A percentile compares a stretch with the other conserved stretches of the same genome.
Evolutionary conservation across 1,139 yeast genomes (phyloP).

Genomic region (Geotrichum phurueaensis): DNA sequence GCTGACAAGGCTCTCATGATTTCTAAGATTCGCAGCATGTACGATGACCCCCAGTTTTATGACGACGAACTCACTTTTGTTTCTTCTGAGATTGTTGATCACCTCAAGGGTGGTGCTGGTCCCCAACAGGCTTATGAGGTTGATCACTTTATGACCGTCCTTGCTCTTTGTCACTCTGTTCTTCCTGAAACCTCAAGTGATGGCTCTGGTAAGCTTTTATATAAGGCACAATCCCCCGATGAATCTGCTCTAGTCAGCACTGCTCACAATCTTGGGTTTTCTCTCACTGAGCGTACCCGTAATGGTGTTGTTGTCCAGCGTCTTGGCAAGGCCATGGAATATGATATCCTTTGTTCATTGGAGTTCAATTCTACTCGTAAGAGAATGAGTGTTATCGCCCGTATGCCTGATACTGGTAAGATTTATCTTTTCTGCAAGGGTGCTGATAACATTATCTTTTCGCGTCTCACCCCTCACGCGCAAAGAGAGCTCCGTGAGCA

Average conservation of each 20-base stretch:
- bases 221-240: slow-evolving; percentile 97
- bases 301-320: slow-evolving; percentile 61
- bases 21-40: slow-evolving; percentile 42
- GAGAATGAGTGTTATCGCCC: slow-evolving; percentile 94
- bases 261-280: slow-evolving; percentile 86
- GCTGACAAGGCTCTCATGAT: slow-evolving; percentile 63
- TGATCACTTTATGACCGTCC: slow-evolving; percentile 60
- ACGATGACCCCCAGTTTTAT: slow-evolving; percentile 53
- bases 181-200: slow-evolving; percentile 52
- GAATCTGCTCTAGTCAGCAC: slow-evolving; percentile 92
- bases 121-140: slow-evolving; percentile 53
- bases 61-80: slow-evolving; percentile 67
- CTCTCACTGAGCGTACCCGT: slow-evolving; percentile 68
- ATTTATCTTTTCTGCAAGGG: slow-evolving; percentile 88
- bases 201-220: slow-evolving; percentile 49
- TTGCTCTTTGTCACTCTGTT: slow-evolving; percentile 90
- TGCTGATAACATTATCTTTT: slow-evolving; percentile 93
- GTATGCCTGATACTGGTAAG: slow-evolving; percentile 57
- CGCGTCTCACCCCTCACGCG: slow-evolving; percentile 46
- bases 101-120: slow-evolving; percentile 42
- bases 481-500: slow-evolving; percentile 16
- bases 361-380: slow-evolving; percentile 96
- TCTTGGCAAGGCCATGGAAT: slow-evolving; percentile 65
- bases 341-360: slow-evolving; percentile 75
- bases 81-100: slow-evolving; percentile 53